These are phyloP conservation scores for Lichtheimia ramosa DNA, from an alignment of 371 early-diverging fungal genomes.

Conservation along the genomic window DNA sequence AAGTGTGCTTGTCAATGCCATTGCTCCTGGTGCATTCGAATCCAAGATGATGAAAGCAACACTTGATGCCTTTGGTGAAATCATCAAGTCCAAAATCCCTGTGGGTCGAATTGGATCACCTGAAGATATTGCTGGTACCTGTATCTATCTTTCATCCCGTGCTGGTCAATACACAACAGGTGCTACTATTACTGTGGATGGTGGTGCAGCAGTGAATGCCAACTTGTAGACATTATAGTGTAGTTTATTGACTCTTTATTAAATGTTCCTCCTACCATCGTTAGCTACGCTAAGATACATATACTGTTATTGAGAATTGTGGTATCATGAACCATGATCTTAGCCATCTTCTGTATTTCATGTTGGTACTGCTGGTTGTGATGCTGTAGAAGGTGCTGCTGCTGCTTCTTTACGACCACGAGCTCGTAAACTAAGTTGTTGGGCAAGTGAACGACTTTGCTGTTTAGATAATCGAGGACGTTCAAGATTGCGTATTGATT, in stretches of 20 bases:
- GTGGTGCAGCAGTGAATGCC: conserved; percentile 62
- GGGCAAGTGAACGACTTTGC: background rate
- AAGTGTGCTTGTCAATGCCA: conserved; percentile 79
- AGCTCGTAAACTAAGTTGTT: background rate
- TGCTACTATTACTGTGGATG: conserved; percentile 82
- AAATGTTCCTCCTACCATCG: background rate
- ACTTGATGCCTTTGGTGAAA: conserved; percentile 55
- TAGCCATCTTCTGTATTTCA: too few species aligned
- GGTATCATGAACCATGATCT: too few species aligned
- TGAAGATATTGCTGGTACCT: conserved; percentile 85
- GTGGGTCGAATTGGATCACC: conserved; percentile 79
- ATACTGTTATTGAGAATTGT: too few species aligned
- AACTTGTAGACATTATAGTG: conserved; percentile 33
- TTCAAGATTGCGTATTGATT: conserved; percentile 30
- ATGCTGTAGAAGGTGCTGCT: too few species aligned
- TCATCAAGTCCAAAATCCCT: conserved; percentile 60
- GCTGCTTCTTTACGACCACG: too few species aligned
- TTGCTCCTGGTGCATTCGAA: conserved; percentile 89
- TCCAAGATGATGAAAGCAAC: conserved; percentile 90
- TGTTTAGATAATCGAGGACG: conserved; percentile 20
- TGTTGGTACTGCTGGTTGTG: too few species aligned
- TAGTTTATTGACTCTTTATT: background rate
- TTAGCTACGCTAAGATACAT: too few species aligned
- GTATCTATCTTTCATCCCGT: conserved; percentile 71
- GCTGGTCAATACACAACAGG: conserved; percentile 88